Conservation (phyloP, 2,329 filamentous ascomycete genomes). For the Neopestalotiopsis clavispora region DNA sequence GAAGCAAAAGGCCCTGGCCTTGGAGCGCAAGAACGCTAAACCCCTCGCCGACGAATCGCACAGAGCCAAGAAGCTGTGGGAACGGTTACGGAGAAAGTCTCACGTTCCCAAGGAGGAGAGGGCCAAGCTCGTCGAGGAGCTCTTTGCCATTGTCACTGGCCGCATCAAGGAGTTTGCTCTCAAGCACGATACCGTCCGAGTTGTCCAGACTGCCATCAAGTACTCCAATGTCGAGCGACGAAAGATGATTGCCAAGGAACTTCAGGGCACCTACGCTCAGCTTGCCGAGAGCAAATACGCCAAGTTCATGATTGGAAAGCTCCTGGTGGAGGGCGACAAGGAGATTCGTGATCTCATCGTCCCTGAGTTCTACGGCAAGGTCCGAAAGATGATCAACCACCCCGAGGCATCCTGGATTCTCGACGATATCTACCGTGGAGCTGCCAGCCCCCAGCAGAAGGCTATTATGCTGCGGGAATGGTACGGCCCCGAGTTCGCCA, state of each 20-base stretch:
- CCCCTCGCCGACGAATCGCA: constrained; percentile 89
- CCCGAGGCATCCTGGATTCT: constrained; percentile 97
- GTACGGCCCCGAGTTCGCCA: constrained; percentile 92
- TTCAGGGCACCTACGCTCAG: constrained; percentile 82
- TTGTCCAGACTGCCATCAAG: constrained; percentile 96
- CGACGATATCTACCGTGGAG: constrained; percentile 92
- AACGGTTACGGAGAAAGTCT: constrained; percentile 88
- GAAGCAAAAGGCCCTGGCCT: constrained; percentile 87
- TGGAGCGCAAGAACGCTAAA: constrained; percentile 90
- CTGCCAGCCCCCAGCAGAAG: constrained; percentile 86
- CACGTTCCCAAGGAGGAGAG: constrained; percentile 91
- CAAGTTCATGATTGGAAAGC: constrained; percentile 95
- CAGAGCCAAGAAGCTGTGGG: constrained; percentile 96
- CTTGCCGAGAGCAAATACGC: constrained; percentile 95
- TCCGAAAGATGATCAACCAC: constrained; percentile 93
- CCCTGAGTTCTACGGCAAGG: constrained; percentile 92
- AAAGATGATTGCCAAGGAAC: constrained; percentile 83
- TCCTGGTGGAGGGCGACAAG: constrained; percentile 88
- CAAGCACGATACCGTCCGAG: constrained; percentile 97
- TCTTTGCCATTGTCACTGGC: constrained; percentile 90
- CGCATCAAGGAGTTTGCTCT: constrained; percentile 94
- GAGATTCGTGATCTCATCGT: constrained; percentile 89
- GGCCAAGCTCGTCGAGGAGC: constrained; percentile 82
- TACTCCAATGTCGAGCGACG: constrained; percentile 87
- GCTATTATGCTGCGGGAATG: constrained; percentile 86